These are phyloP conservation scores for Sesbania bispinosa DNA, from an alignment of 306 rosid genomes.

Conservation along the genomic window DNA sequence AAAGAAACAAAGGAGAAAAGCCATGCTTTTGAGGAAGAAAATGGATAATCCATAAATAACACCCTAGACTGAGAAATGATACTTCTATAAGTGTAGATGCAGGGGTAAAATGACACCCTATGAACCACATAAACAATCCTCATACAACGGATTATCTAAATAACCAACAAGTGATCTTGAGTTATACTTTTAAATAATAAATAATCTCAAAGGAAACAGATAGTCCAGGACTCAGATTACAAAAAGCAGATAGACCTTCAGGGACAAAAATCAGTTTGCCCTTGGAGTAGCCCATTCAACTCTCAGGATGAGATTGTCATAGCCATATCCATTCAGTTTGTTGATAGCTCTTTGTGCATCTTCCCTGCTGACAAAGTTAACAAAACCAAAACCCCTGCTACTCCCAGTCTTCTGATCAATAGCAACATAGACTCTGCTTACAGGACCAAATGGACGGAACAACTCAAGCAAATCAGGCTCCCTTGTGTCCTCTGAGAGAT, in stretches of 20 bases:
- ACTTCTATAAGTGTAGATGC: too few species aligned
- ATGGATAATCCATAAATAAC: too few species aligned
- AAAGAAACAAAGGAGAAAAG: too few species aligned
- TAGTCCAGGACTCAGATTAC: neutral
- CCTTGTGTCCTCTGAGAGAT: slow-evolving; percentile 91
- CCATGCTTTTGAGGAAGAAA: too few species aligned
- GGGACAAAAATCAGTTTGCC: slow-evolving; percentile 9
- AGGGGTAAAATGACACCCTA: too few species aligned
- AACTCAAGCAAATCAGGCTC: slow-evolving; percentile 93
- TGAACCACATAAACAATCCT: too few species aligned
- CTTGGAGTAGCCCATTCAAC: slow-evolving; percentile 59
- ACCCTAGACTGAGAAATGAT: too few species aligned
- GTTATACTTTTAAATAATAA: too few species aligned
- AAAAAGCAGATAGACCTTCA: slow-evolving; percentile 12
- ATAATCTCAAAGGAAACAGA: neutral
- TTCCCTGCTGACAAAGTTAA: slow-evolving; percentile 86
- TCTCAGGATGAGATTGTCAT: slow-evolving; percentile 60
- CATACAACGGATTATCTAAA: too few species aligned
- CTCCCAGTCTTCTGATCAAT: slow-evolving; percentile 80
- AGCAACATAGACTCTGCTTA: slow-evolving; percentile 90
- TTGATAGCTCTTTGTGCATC: slow-evolving; percentile 91
- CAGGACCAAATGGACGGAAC: slow-evolving; percentile 88
- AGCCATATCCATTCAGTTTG: slow-evolving; percentile 94
- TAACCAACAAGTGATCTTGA: too few species aligned
- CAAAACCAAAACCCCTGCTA: slow-evolving; percentile 97